Conservation (phyloP, 495 filamentous ascomycete species). For the Penicillium egyptiacum region DNA sequence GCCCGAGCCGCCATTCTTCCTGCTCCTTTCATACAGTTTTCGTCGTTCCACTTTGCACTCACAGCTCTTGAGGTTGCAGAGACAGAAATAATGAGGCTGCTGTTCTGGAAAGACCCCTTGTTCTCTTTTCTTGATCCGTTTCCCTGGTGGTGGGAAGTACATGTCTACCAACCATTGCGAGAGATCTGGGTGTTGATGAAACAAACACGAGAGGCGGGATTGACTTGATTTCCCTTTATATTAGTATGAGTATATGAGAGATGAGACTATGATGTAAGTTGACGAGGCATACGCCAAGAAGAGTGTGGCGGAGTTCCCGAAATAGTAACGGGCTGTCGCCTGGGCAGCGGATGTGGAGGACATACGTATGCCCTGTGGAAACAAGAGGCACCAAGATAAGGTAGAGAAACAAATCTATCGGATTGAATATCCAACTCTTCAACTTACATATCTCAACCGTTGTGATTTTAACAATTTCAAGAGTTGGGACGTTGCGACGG, state of each 20-base stretch:
- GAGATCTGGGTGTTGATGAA: constrained; percentile 33
- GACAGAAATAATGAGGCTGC: constrained; percentile 16
- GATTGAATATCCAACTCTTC: background rate
- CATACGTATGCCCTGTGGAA: background rate
- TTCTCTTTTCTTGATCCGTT: constrained; percentile 41
- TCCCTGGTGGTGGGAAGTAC: constrained; percentile 51
- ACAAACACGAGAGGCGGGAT: constrained; percentile 19
- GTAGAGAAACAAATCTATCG: background rate
- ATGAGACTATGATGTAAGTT: constrained; percentile 6
- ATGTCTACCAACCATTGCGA: constrained; percentile 39
- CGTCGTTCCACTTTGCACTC: constrained; percentile 14
- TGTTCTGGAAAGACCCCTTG: constrained; percentile 38
- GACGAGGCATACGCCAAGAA: constrained; percentile 5
- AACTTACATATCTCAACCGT: constrained; percentile 12
- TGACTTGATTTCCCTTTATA: constrained; percentile 8
- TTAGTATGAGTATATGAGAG: constrained; percentile 6
- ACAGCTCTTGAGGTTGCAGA: constrained; percentile 9
- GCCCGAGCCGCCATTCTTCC: background rate
- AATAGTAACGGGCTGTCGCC: constrained; percentile 36
- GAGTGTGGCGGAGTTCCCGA: constrained; percentile 29
- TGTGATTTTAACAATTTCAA: background rate
- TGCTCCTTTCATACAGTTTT: constrained; percentile 11
- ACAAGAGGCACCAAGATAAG: background rate
- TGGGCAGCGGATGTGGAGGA: constrained; percentile 18
- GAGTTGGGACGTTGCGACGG: background rate